phyloP scores from a whole-genome alignment of 1,139 yeast species.

The Hemisphaericaspora subhashii region DNA sequence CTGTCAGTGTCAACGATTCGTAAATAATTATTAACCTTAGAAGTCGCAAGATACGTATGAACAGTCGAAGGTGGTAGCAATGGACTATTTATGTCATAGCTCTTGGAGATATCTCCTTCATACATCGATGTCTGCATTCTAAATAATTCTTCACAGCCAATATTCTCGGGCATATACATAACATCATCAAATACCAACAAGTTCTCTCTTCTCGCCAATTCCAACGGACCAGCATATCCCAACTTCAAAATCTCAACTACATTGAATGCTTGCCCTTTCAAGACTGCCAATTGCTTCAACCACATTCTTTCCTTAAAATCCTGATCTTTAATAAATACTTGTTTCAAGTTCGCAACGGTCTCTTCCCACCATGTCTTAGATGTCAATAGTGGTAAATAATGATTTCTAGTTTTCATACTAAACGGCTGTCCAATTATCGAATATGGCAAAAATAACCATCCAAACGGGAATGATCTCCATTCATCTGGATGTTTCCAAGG shows the following conservation, averaged over 20 bases:
- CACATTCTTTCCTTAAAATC: slow-evolving; percentile 70
- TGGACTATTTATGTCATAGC: slow-evolving; percentile 14
- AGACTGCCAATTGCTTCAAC: slow-evolving; percentile 65
- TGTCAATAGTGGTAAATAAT: slow-evolving; percentile 59
- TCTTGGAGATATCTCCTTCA: slow-evolving; percentile 8
- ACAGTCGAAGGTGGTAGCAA: slow-evolving; percentile 2
- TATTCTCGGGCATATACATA: slow-evolving; percentile 54
- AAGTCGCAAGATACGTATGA: neutral
- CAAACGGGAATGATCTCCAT: slow-evolving; percentile 80
- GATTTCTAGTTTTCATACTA: slow-evolving; percentile 53
- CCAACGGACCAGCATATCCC: slow-evolving; percentile 65
- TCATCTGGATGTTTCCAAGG: slow-evolving; percentile 88
- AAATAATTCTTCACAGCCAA: slow-evolving; percentile 1
- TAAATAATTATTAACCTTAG: neutral
- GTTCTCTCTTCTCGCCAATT: slow-evolving; percentile 59
- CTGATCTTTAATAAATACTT: slow-evolving; percentile 53
- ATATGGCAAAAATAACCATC: slow-evolving; percentile 72
- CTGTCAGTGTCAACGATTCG: slow-evolving; percentile 6
- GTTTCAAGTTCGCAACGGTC: slow-evolving; percentile 46
- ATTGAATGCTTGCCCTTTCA: slow-evolving; percentile 80
- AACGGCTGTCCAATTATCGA: slow-evolving; percentile 70
- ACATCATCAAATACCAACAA: slow-evolving; percentile 61
- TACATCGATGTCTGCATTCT: slow-evolving; percentile 10
- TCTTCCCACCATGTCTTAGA: slow-evolving; percentile 74
- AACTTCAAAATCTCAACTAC: slow-evolving; percentile 65